Evolutionary conservation across 805 yeast genomes (phyloP).

Genomic region (Scheffersomyces amazonensis): DNA sequence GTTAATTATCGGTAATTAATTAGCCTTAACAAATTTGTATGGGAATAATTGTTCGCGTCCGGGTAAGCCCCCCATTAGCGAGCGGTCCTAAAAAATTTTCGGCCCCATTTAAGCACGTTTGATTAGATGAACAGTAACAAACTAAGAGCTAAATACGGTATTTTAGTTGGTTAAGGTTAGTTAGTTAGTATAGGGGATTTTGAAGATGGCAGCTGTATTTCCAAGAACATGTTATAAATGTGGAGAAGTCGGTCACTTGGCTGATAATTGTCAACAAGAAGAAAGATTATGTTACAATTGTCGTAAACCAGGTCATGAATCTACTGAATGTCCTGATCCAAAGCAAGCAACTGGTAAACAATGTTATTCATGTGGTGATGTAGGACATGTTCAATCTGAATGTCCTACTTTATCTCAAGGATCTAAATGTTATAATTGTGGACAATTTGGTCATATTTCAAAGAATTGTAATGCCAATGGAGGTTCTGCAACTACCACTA

Average conservation of each 20-base stretch:
- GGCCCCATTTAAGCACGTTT: too few species aligned
- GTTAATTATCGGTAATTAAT: too few species aligned
- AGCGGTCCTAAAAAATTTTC: too few species aligned
- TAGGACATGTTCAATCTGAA: conserved; percentile 85
- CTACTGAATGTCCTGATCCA: conserved; percentile 85
- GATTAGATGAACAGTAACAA: too few species aligned
- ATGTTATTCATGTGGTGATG: conserved; percentile 90
- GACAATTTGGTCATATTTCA: conserved; percentile 73
- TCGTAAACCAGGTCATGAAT: conserved; percentile 85
- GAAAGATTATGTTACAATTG: conserved; percentile 93
- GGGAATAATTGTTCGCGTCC: too few species aligned
- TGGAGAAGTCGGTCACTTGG: conserved; percentile 89
- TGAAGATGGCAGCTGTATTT: conserved; percentile 39
- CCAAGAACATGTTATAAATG: conserved; percentile 88
- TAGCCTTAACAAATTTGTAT: too few species aligned
- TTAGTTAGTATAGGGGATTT: too few species aligned
- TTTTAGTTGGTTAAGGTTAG: too few species aligned
- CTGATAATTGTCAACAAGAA: conserved; percentile 80
- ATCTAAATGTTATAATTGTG: conserved; percentile 66
- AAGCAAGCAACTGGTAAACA: conserved; percentile 81
- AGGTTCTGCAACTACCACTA: conserved; percentile 11
- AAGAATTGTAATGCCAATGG: conserved; percentile 60
- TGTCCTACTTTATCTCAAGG: conserved; percentile 69
- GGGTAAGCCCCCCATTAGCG: too few species aligned
- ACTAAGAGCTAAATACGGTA: too few species aligned